Percentiles rank a stretch among this genome's conserved stretches.
These are phyloP conservation scores for Amylocarpus encephaloides DNA, from an alignment of 2,329 filamentous ascomycete genomes.

Conservation along the genomic window DNA sequence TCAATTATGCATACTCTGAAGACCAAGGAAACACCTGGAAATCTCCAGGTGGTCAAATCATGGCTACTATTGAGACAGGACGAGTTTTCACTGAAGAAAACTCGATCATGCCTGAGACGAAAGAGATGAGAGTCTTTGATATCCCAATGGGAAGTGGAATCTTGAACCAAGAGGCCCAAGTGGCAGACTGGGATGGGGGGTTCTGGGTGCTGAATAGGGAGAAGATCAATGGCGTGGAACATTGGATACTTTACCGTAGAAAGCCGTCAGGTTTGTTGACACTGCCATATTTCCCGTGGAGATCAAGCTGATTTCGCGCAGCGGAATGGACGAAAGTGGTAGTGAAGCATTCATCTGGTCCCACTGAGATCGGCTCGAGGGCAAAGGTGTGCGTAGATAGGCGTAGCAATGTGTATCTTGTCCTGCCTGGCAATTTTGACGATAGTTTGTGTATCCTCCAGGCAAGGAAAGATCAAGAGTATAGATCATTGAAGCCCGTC, in stretches of 20 bases:
- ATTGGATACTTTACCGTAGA: constrained; percentile 23
- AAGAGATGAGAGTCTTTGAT: constrained; percentile 19
- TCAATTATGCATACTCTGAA: constrained; percentile 24
- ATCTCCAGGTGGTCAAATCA: constrained; percentile 11
- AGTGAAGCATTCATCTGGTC: constrained; percentile 9
- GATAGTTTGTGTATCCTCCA: constrained; percentile 19
- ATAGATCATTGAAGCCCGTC: constrained; percentile 10
- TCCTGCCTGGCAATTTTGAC: constrained; percentile 23
- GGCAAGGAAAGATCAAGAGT: constrained; percentile 4
- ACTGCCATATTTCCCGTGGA: neutral
- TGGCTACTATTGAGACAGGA: constrained; percentile 12
- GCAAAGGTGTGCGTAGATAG: constrained; percentile 20
- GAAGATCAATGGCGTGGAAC: constrained; percentile 10
- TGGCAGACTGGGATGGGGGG: constrained; percentile 19
- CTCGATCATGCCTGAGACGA: constrained; percentile 14
- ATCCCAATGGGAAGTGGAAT: constrained; percentile 24
- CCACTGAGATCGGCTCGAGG: constrained; percentile 21
- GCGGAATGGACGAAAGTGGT: constrained; percentile 18
- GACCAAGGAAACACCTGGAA: constrained; percentile 22
- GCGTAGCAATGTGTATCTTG: constrained; percentile 6
- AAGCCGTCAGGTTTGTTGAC: constrained; percentile 11
- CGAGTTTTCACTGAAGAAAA: neutral
- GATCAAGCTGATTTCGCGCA: constrained; percentile 2
- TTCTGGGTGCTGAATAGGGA: constrained; percentile 24
- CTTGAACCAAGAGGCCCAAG: constrained; percentile 24